Conservation (phyloP, 192 early-diverging fungal genomes). For the Entophlyctis luteolus region DNA sequence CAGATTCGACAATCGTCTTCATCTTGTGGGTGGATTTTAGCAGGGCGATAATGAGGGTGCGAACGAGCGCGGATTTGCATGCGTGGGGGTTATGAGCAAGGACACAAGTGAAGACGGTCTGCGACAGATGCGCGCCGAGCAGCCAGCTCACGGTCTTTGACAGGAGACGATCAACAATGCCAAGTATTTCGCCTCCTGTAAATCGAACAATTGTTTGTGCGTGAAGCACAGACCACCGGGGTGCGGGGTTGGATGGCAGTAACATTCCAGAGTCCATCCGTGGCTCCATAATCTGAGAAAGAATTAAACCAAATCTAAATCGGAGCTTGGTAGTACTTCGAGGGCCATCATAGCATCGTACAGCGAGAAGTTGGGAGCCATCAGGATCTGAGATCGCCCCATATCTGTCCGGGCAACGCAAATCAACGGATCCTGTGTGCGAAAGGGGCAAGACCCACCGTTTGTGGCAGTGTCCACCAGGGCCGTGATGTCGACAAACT, state of each 20-base stretch:
- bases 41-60: not conserved
- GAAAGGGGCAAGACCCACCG: not conserved
- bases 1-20: not conserved
- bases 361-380: not conserved
- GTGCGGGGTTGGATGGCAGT: not conserved
- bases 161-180: conserved; percentile 13
- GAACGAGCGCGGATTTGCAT: conserved; percentile 1
- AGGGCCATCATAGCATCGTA: conserved; percentile 27
- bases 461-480: conserved; percentile 5
- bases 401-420: not conserved
- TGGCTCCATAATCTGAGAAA: conserved; percentile 28
- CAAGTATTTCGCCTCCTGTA: conserved; percentile 14
- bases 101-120: conserved; percentile 14
- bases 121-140: conserved; percentile 9
- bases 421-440: not conserved
- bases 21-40: not conserved
- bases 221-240: conserved; percentile 4
- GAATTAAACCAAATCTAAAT: not conserved
- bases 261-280: conserved; percentile 25
- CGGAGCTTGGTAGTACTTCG: not conserved
- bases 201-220: conserved; percentile 1
- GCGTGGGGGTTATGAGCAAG: conserved; percentile 10
- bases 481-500: conserved; percentile 13
- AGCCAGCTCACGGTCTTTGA: conserved; percentile 21
- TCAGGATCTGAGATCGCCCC: conserved; percentile 5